Percentiles rank a stretch among this genome's conserved stretches.
Evolutionary conservation across 345 rosid genomes (phyloP).

Genomic region (Moringa oleifera): DNA sequence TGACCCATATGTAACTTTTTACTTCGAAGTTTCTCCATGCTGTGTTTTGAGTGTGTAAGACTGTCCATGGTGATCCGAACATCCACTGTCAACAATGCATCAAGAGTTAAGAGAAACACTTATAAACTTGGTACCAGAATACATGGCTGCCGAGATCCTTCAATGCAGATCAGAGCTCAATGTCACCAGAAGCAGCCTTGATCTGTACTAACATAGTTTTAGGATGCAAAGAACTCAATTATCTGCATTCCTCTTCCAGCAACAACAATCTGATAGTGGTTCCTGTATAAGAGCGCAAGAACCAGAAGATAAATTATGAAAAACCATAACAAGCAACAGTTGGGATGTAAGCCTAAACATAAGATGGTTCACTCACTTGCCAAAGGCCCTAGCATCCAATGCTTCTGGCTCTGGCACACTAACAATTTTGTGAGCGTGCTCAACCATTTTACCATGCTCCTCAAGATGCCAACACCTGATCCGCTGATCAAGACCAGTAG

Average conservation of each 20-base stretch:
- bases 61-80: background rate
- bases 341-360: background rate
- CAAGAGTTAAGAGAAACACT: background rate
- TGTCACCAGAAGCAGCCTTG: background rate
- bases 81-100: background rate
- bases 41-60: background rate
- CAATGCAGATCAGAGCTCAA: background rate
- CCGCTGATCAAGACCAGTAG: constrained; percentile 98
- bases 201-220: background rate
- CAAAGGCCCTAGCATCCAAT: constrained; percentile 59
- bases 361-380: constrained; percentile 42
- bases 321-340: background rate
- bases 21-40: too few relatives aligned
- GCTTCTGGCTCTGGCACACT: constrained; percentile 96
- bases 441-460: constrained; percentile 39
- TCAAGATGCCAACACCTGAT: constrained; percentile 69
- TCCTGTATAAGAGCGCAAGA: constrained; percentile 30
- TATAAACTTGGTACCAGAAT: background rate
- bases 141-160: background rate
- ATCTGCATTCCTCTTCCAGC: constrained; percentile 96
- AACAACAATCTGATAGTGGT: constrained; percentile 58
- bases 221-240: constrained; percentile 42
- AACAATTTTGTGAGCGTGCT: constrained; percentile 49
- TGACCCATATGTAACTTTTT: background rate
- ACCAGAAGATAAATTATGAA: background rate